Base-by-base conservation (phyloP, 2,329 filamentous ascomycete genomes). In the Fusarium domesticum region DNA sequence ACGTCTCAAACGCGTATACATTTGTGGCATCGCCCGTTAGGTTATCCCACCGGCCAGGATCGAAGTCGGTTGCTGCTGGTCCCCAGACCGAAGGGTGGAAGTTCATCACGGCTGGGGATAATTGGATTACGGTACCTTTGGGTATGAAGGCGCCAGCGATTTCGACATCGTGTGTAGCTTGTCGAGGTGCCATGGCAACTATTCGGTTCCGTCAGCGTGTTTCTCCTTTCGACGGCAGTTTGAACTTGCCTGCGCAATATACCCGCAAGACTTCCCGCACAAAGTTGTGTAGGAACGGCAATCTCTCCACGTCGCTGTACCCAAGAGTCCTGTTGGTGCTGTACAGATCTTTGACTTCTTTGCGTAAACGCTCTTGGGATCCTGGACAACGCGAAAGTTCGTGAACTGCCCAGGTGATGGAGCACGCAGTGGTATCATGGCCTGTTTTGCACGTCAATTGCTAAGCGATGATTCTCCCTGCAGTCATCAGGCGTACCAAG, bases 371-470 rank as follows among this genome's bases (percentile, higher is more conserved):
- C 11, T 63, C 48, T 43, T 74, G 70, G 17, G 70, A 52, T 4
- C 64, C 52, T 1, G 65, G 64, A 18, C 65, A 49, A 25, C 58
- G 56, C 6, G 66, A 60, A 7, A 75, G 59, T 47, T 68, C 61
- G 40, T 73, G 69, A 6, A 69, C 56, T 0, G 67, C 67, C 71
- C 71, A 74, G 2, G 65, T 67, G 50, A 73, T 64, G 0, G 68
- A 57, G 6, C 64, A 66, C 4, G 71, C 70, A 0, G 71, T 74
- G 0, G 72, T 74, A 42, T 75, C 71, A 43, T 74, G 70, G 34
- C 59, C 56, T 53, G 5, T 10, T n/a, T n/a, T 11, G 17, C 28
- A 28, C 4, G 25, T 39, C 25, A 37, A 14, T 42, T 31, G 17
- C 5, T 6, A 3, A 4, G 10, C 11, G n/a, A 28, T 12, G 18